A percentile compares a stretch with the other conserved stretches of the same genome.
Conservation (phyloP, 129 eudicot species). For the Logfia minima region DNA sequence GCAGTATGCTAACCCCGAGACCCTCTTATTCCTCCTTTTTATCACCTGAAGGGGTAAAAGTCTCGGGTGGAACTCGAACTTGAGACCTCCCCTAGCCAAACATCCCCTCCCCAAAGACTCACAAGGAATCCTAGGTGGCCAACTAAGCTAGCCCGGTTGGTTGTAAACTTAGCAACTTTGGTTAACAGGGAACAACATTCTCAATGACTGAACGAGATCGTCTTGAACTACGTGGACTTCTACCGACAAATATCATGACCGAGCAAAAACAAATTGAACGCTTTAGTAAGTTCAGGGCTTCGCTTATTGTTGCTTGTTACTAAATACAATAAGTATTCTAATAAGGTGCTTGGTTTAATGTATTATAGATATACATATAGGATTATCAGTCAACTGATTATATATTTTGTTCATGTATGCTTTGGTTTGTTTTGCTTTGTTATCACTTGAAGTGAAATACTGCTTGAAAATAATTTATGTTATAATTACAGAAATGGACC, state of each 20-base stretch:
- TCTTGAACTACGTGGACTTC: slow-evolving; percentile 91
- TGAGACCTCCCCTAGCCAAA: no score
- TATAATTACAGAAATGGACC: slow-evolving; percentile 61
- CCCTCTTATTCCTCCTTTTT: no score
- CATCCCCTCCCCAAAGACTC: no score
- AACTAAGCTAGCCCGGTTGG: no score
- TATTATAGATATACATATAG: neutral
- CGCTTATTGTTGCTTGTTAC: slow-evolving; percentile 4
- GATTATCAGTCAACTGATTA: neutral
- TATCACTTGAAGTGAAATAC: slow-evolving; percentile 14
- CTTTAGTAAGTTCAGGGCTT: slow-evolving; percentile 59
- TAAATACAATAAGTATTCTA: slow-evolving; percentile 1
- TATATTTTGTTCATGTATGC: slow-evolving; percentile 4
- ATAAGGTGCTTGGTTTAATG: slow-evolving; percentile 10
- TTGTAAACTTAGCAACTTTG: slow-evolving; percentile 9
- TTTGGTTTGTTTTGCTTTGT: neutral
- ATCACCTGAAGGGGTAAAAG: no score
- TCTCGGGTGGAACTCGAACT: no score
- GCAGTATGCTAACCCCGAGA: no score
- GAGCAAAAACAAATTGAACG: slow-evolving; percentile 84
- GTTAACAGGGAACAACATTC: slow-evolving; percentile 86
- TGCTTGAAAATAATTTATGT: slow-evolving; percentile 1
- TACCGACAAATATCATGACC: slow-evolving; percentile 81
- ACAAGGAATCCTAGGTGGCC: no score
- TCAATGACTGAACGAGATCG: slow-evolving; percentile 94